A percentile compares a stretch with the other conserved stretches of the same genome.
These are phyloP conservation scores for Monilinia fructicola DNA, from an alignment of 2,329 filamentous ascomycete species.

Conservation along the genomic window DNA sequence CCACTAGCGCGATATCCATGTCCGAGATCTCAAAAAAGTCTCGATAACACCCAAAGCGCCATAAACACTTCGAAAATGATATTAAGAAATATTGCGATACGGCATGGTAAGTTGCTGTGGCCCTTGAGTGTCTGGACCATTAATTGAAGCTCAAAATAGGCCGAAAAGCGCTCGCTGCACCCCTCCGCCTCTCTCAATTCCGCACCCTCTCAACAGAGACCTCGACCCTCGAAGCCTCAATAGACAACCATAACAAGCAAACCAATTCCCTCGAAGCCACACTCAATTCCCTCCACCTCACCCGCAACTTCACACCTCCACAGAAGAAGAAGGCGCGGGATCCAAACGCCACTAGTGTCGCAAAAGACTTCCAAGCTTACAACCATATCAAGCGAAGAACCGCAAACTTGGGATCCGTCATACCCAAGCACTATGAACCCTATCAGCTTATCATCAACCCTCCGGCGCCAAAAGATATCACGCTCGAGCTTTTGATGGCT, in stretches of 20 bases:
- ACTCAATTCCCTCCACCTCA: slow-evolving; percentile 31
- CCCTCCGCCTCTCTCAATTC: slow-evolving; percentile 43
- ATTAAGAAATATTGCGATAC: slow-evolving; percentile 53
- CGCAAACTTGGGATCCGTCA: slow-evolving; percentile 48
- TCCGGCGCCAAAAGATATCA: slow-evolving; percentile 74
- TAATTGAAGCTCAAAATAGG: slow-evolving; percentile 44
- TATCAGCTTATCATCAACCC: slow-evolving; percentile 68
- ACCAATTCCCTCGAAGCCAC: slow-evolving; percentile 32
- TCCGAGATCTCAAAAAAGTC: slow-evolving; percentile 36
- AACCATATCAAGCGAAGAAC: slow-evolving; percentile 48
- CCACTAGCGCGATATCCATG: slow-evolving; percentile 28
- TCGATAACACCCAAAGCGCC: slow-evolving; percentile 19
- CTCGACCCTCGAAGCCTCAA: slow-evolving; percentile 24
- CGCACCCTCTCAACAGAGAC: slow-evolving; percentile 43
- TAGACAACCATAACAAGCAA: slow-evolving; percentile 25
- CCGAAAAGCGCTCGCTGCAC: slow-evolving; percentile 52
- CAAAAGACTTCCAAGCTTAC: slow-evolving; percentile 31
- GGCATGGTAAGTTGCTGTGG: slow-evolving; percentile 50
- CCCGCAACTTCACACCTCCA: slow-evolving; percentile 28
- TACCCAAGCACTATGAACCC: slow-evolving; percentile 62
- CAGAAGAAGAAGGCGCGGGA: neutral
- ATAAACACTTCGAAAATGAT: slow-evolving; percentile 50
- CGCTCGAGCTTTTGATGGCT: slow-evolving; percentile 86
- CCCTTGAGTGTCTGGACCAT: neutral
- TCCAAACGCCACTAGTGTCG: slow-evolving; percentile 21